Base-by-base conservation (phyloP, 2,329 filamentous ascomycete genomes). In the Sporothrix brunneoviolacea region DNA sequence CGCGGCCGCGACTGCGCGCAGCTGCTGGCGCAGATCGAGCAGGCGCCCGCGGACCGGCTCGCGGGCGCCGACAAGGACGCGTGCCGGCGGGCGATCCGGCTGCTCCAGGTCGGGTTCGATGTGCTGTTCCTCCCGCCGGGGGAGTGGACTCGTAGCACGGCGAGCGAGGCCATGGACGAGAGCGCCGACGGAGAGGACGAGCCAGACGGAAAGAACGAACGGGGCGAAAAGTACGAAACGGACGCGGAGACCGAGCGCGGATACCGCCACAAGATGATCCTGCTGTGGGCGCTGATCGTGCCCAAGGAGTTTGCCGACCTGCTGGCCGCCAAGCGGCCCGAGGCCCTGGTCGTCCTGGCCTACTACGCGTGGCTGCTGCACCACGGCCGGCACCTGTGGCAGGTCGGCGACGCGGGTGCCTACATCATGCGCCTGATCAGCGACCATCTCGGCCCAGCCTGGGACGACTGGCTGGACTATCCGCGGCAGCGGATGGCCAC, bases 331-430 rank as follows among this genome's bases (percentile, higher is more conserved):
- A 54, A 54, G 19, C 48, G 45, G 10, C 60, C 61, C 4, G 61
- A 61, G 41, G 61, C 59, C 7, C 24, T 65, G 8, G 56, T 60
- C 1, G 40, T 65, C 8, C 50, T 65, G 18, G 60, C 57, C 4
- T 60, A 64, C 51, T 64, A 64, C 37, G 55, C 58, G 0, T 53
- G 60, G 16, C 55, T 65, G 19, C 55, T 65, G 15, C 60, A 65
- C 44, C 49, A 60, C 22, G 58, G 54, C 15, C 51, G 54, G 30
- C 30, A 53, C 13, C 21, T 64, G 37, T 66, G 63, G 63, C 61
- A 62, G 45, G 55, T 65, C n/a, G 55, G 57, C 12, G 58, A 56
- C 21, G 51, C 58, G 4, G 58, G 58, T 13, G 41, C 32, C 36
- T 48, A 54, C 48, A 45, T 57, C 4, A 41, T 58, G 28, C 28